Percentiles rank a stretch among this genome's conserved stretches.
phyloP scores from a whole-genome alignment of 768 basidiomycete species.

The Serpula lacrymans region DNA sequence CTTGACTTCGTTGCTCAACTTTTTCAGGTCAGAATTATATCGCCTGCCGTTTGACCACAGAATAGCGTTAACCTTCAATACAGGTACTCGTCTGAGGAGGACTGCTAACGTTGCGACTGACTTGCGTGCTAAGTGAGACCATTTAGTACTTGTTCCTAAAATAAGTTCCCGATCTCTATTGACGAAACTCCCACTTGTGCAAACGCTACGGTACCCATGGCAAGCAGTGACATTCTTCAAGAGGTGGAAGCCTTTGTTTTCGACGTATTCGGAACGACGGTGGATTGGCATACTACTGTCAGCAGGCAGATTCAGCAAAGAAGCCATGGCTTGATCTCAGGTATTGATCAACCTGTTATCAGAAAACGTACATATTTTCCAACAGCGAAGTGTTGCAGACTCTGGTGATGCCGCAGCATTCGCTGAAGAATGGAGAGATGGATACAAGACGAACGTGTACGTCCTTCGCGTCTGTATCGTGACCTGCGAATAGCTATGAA shows the following conservation, averaged over 20 bases:
- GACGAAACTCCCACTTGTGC: too few species aligned
- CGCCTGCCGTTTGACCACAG: background rate
- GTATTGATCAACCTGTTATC: slow-evolving; percentile 4
- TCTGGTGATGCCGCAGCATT: slow-evolving; percentile 32
- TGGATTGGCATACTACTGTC: slow-evolving; percentile 37
- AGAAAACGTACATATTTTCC: background rate
- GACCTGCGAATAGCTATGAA: background rate
- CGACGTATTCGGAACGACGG: slow-evolving; percentile 50
- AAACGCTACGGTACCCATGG: too few species aligned
- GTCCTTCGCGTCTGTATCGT: slow-evolving; percentile 1
- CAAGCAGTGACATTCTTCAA: slow-evolving; percentile 8
- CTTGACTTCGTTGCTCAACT: background rate
- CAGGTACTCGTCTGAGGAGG: too few species aligned
- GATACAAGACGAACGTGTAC: slow-evolving; percentile 35
- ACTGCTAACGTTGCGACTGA: background rate
- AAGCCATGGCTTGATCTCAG: slow-evolving; percentile 13
- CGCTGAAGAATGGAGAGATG: slow-evolving; percentile 53
- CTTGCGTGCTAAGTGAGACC: slow-evolving; percentile 1
- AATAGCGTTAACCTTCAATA: too few species aligned
- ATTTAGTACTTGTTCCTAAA: background rate
- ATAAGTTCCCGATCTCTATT: too few species aligned
- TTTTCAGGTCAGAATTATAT: background rate
- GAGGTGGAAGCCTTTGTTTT: slow-evolving; percentile 43
- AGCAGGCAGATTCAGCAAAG: slow-evolving; percentile 13
- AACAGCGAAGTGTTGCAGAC: slow-evolving; percentile 12